Evolutionary conservation across 805 yeast species (phyloP), one percentile per base, ranked within the genome.

Genomic region (Henningerozyma blattae): DNA sequence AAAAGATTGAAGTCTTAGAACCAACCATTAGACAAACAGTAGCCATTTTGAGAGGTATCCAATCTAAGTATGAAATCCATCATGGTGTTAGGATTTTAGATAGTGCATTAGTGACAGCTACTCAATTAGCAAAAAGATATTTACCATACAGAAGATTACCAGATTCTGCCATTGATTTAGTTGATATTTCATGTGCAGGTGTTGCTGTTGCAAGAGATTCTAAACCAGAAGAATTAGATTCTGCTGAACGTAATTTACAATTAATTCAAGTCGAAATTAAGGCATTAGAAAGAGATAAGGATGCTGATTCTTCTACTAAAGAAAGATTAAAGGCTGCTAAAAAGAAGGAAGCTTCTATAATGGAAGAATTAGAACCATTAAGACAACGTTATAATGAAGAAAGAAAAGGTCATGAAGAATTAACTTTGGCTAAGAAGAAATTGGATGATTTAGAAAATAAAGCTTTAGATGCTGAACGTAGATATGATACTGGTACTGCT

Each of bases 141-240:
- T 69, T 89, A 46, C 93, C 97, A 13, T 89, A 87, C 66, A 77
- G 98, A 62, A 83, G 87, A 56, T 67, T 91, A 45, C 98, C 98
- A 8, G 98, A 89, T 56, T 84, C 95, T 18, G 98, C 98, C 1
- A 91, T 89, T 37, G 98, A 89, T 59, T 67, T 89, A 47, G 85
- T 89, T 44, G 98, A 89, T 64, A 96, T 91, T 56, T 72, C 95
- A 5, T 93, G 96, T 29, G 97, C 97, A 3, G 72, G 94, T 36
- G 97, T 91, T 28, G 97, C 97, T 1, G 98, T 91, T 34, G 95
- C 95, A 4, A 76, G 98, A 61, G 98, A 91, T 57, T 89, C 97
- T 3, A 85, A 84, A 56, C 98, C 98, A 2, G 98, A 91, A 60
- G 95, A 86, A 57, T 69, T 91, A 49, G 98, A 91, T 62, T 79